A percentile compares a stretch with the other conserved stretches of the same genome.
phyloP scores from a whole-genome alignment of 805 yeast species.

The Lipomyces orientalis region DNA sequence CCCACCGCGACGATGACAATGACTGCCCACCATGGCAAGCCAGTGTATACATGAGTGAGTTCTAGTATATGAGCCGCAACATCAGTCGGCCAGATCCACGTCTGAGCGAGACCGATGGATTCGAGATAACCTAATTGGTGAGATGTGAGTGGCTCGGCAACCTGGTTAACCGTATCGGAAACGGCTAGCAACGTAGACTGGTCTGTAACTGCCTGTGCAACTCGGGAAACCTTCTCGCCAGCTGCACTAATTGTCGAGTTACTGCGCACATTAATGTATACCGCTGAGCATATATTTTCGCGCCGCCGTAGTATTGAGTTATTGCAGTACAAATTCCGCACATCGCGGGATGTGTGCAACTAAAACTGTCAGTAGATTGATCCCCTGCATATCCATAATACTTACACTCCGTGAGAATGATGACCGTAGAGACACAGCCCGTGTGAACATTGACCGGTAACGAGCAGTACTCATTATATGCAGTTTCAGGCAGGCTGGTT shows the following conservation, averaged over 20 bases:
- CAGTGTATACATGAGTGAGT: conserved; percentile 78
- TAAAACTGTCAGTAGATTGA: not conserved
- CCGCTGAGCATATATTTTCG: not conserved
- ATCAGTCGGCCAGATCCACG: conserved; percentile 88
- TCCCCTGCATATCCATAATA: not conserved
- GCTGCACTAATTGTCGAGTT: not conserved
- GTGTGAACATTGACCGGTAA: not conserved
- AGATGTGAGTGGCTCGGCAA: conserved; percentile 5
- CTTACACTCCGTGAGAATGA: not conserved
- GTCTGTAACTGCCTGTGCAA: not conserved
- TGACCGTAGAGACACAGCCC: not conserved
- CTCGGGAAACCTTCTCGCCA: not conserved
- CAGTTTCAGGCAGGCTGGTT: not conserved
- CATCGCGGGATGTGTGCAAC: not conserved
- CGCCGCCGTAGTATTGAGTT: not conserved
- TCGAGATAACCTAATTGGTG: conserved; percentile 85
- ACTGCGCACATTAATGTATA: not conserved
- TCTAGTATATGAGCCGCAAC: conserved; percentile 80
- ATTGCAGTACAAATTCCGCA: not conserved
- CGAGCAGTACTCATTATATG: not conserved
- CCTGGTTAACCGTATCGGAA: not conserved
- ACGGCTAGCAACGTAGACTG: conserved; percentile 3
- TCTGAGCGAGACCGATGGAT: conserved; percentile 84
- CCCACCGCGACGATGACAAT: conserved; percentile 75
- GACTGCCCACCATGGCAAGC: conserved; percentile 97